Percentiles rank a stretch among this genome's conserved stretches.
These are phyloP conservation scores for Ricinus communis DNA, from an alignment of 345 rosid species.

Conservation along the genomic window DNA sequence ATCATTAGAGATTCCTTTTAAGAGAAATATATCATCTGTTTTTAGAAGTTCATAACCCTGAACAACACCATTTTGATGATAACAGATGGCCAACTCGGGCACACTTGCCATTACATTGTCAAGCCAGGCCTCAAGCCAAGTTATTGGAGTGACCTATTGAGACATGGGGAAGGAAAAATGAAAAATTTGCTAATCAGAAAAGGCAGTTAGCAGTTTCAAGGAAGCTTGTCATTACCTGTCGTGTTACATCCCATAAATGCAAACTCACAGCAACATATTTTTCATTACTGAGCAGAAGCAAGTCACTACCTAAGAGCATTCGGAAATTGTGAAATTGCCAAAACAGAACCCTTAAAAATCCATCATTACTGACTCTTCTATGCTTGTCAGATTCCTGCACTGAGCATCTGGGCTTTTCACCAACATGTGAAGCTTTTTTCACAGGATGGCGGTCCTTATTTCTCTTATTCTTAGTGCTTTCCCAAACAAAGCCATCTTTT, in stretches of 20 bases:
- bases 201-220: constrained; percentile 4
- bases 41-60: constrained; percentile 93
- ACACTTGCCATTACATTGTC: constrained; percentile 98
- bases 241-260: constrained; percentile 81
- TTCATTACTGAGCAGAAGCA: constrained; percentile 93
- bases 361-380: constrained; percentile 67
- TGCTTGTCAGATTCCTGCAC: constrained; percentile 81
- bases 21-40: constrained; percentile 85
- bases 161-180: constrained; percentile 1
- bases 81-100: constrained; percentile 96
- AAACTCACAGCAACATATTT: constrained; percentile 91
- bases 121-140: constrained; percentile 99
- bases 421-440: constrained; percentile 57
- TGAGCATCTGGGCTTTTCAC: constrained; percentile 69
- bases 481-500: constrained; percentile 57
- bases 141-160: constrained; percentile 79
- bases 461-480: constrained; percentile 50
- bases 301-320: constrained; percentile 92
- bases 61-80: constrained; percentile 89
- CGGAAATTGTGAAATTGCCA: constrained; percentile 99
- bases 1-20: constrained; percentile 89
- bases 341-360: constrained; percentile 73
- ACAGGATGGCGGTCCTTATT: constrained; percentile 53
- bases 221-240: constrained; percentile 54
- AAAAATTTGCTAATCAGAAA: constrained; percentile 8